phyloP scores from a whole-genome alignment of 768 basidiomycete genomes.

The Lactifluus volemus region DNA sequence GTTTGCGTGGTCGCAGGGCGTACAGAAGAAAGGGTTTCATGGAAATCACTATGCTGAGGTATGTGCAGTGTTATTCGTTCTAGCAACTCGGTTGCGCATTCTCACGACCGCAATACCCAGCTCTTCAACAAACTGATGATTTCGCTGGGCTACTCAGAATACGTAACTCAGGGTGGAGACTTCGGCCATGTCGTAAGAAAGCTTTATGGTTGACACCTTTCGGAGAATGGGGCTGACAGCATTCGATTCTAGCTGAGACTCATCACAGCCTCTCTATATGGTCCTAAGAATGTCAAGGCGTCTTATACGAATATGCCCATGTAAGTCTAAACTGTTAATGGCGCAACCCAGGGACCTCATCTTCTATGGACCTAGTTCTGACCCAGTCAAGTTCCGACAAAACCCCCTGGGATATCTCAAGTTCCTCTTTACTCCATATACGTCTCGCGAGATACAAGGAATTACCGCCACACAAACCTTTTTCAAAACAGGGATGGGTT shows the following conservation, averaged over 20 bases:
- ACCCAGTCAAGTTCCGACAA: neutral
- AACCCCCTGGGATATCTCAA: slow-evolving; percentile 27
- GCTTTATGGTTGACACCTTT: no score
- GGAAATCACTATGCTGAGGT: slow-evolving; percentile 49
- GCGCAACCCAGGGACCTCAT: neutral
- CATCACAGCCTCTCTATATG: slow-evolving; percentile 22
- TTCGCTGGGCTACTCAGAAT: slow-evolving; percentile 23
- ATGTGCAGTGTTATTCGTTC: neutral
- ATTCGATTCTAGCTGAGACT: slow-evolving; percentile 22
- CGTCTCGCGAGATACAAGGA: slow-evolving; percentile 23
- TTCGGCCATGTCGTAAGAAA: slow-evolving; percentile 33
- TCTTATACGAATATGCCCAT: slow-evolving; percentile 28
- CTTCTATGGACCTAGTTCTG: neutral
- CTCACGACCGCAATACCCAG: neutral
- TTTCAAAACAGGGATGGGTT: slow-evolving; percentile 25
- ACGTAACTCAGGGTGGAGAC: slow-evolving; percentile 43
- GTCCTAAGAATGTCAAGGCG: slow-evolving; percentile 26
- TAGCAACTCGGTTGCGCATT: neutral
- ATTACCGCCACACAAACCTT: slow-evolving; percentile 20
- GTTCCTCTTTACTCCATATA: slow-evolving; percentile 25
- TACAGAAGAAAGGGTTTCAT: slow-evolving; percentile 43
- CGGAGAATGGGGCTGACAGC: neutral
- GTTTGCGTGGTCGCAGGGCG: slow-evolving; percentile 52
- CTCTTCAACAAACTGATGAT: slow-evolving; percentile 20
- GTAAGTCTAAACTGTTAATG: slow-evolving; percentile 17